These are phyloP conservation scores for Komagataea norvegica DNA, from an alignment of 1,139 yeast species.

Conservation along the genomic window DNA sequence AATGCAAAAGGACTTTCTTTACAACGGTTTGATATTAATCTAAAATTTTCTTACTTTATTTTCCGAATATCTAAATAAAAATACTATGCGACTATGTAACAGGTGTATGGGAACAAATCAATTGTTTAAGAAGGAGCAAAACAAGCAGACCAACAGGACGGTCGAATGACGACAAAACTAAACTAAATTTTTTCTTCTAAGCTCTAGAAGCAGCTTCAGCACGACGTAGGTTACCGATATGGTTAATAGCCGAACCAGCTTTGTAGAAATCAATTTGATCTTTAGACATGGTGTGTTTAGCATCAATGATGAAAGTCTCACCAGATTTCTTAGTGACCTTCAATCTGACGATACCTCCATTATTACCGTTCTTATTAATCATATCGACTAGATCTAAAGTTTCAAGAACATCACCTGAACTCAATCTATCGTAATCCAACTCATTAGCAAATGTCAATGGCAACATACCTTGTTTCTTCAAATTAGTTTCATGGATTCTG, in stretches of 20 bases:
- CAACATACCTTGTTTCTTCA: constrained; percentile 94
- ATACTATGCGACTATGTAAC: neutral
- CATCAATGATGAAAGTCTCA: constrained; percentile 57
- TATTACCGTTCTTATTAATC: constrained; percentile 76
- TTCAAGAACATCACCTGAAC: constrained; percentile 72
- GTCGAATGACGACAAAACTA: too few species aligned
- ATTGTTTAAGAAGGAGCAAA: neutral
- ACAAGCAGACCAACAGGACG: too few species aligned
- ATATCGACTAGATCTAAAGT: constrained; percentile 76
- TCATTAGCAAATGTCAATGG: constrained; percentile 91
- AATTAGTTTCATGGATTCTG: constrained; percentile 87
- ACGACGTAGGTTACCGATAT: constrained; percentile 64
- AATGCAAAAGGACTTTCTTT: too few species aligned
- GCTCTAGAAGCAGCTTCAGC: constrained; percentile 17
- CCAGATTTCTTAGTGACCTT: constrained; percentile 77
- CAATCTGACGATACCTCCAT: constrained; percentile 74
- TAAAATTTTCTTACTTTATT: neutral
- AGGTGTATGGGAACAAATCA: neutral
- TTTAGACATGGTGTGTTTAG: constrained; percentile 94
- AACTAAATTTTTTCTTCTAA: too few species aligned
- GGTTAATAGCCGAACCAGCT: constrained; percentile 95
- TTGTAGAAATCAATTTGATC: constrained; percentile 95
- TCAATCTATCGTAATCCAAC: constrained; percentile 75
- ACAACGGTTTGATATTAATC: too few species aligned
- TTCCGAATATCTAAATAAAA: neutral